These are phyloP conservation scores for Ganoderma resinaceum DNA, from an alignment of 1,284 basidiomycete genomes.

Conservation along the genomic window DNA sequence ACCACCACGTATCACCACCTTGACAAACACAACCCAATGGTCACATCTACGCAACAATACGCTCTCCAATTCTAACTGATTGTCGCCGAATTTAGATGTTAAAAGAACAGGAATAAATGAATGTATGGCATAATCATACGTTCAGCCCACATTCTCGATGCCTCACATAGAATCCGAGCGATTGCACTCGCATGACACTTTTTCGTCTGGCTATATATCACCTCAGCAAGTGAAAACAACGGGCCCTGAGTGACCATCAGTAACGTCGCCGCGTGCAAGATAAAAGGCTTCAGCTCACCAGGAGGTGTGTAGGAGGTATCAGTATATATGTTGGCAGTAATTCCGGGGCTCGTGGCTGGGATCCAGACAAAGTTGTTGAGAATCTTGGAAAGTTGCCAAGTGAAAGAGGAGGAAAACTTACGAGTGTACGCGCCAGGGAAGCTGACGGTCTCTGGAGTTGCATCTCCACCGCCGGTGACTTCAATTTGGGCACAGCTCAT, in stretches of 20 bases:
- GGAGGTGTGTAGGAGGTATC: conserved; percentile 34
- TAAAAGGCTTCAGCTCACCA: conserved; percentile 19
- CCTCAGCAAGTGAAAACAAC: conserved; percentile 33
- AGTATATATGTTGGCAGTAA: conserved; percentile 36
- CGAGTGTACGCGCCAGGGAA: conserved; percentile 57
- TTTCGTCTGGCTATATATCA: background rate
- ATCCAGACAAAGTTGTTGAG: background rate
- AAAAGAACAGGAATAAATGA: too few relatives aligned
- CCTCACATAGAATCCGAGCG: background rate
- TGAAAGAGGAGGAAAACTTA: conserved; percentile 31
- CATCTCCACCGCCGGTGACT: conserved; percentile 56
- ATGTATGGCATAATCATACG: background rate
- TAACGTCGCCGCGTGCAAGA: background rate
- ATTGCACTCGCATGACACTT: too few relatives aligned
- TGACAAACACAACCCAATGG: background rate
- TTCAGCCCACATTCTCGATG: background rate
- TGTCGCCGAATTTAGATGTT: background rate
- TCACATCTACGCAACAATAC: too few relatives aligned
- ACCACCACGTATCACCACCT: background rate
- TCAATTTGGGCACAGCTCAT: conserved; percentile 59
- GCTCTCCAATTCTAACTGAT: too few relatives aligned
- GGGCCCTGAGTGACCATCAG: conserved; percentile 20
- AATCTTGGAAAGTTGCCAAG: background rate
- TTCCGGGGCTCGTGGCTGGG: conserved; percentile 42
- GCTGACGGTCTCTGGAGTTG: conserved; percentile 52